Evolutionary conservation across 73 alveolate species (phyloP).

Genomic region (Stentor coeruleus): DNA sequence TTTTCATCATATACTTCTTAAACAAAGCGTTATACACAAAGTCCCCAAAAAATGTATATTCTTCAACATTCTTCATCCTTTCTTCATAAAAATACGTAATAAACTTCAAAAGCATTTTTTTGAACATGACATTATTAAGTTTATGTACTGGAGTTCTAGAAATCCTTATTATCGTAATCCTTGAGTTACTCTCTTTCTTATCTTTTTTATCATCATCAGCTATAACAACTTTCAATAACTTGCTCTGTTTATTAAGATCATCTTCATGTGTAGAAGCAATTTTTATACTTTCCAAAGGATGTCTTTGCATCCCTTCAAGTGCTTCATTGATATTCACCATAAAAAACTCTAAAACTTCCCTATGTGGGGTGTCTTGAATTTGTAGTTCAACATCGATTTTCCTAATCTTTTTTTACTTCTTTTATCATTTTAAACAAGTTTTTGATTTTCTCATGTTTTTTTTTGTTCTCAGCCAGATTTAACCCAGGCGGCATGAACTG

Average conservation of each 20-base stretch:
- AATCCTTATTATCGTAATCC: not conserved
- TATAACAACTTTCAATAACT: not conserved
- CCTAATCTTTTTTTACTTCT: not conserved
- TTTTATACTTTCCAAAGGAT: not conserved
- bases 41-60: not conserved
- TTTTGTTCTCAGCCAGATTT: not conserved
- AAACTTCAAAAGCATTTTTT: conserved; percentile 9
- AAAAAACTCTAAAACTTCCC: not conserved
- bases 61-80: not conserved
- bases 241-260: not conserved
- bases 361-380: not conserved
- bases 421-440: not conserved
- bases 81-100: conserved; percentile 16
- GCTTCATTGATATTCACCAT: not conserved
- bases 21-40: not conserved
- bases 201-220: conserved; percentile 19
- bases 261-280: not conserved
- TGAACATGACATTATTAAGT: conserved; percentile 19
- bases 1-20: conserved; percentile 18
- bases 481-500: not conserved
- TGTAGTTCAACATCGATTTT: not conserved
- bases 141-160: not conserved
- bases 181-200: not conserved
- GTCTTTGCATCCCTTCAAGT: not conserved
- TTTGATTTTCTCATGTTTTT: not conserved